Base-by-base conservation (phyloP, 1,284 basidiomycete species). In the Ustilago trichophora region DNA sequence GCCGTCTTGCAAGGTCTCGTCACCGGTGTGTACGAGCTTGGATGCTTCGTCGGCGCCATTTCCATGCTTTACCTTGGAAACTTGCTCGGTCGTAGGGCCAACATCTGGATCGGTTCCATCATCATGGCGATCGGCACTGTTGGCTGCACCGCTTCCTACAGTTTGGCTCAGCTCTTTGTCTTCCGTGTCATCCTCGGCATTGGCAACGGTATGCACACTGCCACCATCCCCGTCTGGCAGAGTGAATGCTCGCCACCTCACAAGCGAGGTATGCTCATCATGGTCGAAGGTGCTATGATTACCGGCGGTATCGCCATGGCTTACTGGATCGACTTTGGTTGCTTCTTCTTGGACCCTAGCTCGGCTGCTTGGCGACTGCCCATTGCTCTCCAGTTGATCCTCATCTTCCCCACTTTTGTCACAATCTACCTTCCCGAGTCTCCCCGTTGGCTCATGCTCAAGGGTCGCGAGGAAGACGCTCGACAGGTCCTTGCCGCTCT, bases 211-310 rank as follows among this genome's bases (percentile, higher is more conserved):
- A 78, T 79, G 69, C 75, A 80, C 54, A 80, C 78, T 2, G 74
- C 78, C 3, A 79, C 78, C n/a, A 80, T 80, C 25, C 78, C 78
- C 4, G 73, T 76, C 21, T 80, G 78, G 78, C 78, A 80, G 48
- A 57, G 53, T 31, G 78, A 80, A 40, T 77, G 75, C 52, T 75
- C 77, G 11, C 75, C 75, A 3, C 76, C 78, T 16, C 77, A 80
- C 54, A 72, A 65, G 44, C 70, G 78, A 48, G 78, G 78, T 19
- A 76, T 76, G 70, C 69, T 80, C 6, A 76, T 80, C 52, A 79
- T 80, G 75, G 57, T 80, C 26, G 77, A 78, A 35, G 78, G 78
- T 40, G 67, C 74, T 15, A 69, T 80, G 51, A 80, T 77, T 29
- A 75, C 71, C 4, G 69, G 69, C 37, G 73, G 73, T 41, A 77